phyloP scores from a whole-genome alignment of 192 early-diverging fungal species.

The Linnemannia hyalina region DNA sequence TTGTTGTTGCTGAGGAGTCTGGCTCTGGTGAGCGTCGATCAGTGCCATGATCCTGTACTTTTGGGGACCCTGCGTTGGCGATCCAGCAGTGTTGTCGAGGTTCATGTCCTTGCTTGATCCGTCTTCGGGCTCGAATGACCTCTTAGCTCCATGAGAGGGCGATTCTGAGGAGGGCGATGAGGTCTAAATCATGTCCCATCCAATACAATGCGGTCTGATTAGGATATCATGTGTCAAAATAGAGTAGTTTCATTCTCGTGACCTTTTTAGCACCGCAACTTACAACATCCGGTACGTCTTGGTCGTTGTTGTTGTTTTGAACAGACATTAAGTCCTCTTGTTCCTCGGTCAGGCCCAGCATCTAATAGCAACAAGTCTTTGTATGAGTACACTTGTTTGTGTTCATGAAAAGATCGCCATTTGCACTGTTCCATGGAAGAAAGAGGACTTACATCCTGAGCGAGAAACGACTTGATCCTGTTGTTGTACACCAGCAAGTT shows the following conservation, averaged over 20 bases:
- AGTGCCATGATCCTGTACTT: slow-evolving; percentile 55
- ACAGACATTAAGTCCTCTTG: slow-evolving; percentile 34
- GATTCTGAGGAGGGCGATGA: slow-evolving; percentile 18
- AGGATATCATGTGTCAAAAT: not conserved
- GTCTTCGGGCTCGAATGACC: slow-evolving; percentile 34
- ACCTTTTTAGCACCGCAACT: not conserved
- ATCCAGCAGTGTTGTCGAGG: not conserved
- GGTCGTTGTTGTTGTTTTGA: slow-evolving; percentile 12
- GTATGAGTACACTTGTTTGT: not conserved
- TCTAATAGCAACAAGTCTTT: slow-evolving; percentile 9
- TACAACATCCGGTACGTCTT: slow-evolving; percentile 39
- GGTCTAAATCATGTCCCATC: not conserved
- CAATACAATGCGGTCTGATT: not conserved
- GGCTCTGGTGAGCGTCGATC: slow-evolving; percentile 52
- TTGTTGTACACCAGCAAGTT: slow-evolving; percentile 52
- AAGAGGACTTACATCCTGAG: slow-evolving; percentile 39
- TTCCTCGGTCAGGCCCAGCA: slow-evolving; percentile 46
- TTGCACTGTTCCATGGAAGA: too few relatives aligned
- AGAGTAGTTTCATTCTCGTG: not conserved
- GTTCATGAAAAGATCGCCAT: too few relatives aligned
- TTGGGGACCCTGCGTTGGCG: slow-evolving; percentile 48
- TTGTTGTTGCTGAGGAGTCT: slow-evolving; percentile 15
- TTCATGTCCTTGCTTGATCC: not conserved
- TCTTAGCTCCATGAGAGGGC: slow-evolving; percentile 44
- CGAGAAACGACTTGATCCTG: slow-evolving; percentile 54